Evolutionary conservation across 1,139 yeast species (phyloP).

Genomic region (Fermentozyma sake): DNA sequence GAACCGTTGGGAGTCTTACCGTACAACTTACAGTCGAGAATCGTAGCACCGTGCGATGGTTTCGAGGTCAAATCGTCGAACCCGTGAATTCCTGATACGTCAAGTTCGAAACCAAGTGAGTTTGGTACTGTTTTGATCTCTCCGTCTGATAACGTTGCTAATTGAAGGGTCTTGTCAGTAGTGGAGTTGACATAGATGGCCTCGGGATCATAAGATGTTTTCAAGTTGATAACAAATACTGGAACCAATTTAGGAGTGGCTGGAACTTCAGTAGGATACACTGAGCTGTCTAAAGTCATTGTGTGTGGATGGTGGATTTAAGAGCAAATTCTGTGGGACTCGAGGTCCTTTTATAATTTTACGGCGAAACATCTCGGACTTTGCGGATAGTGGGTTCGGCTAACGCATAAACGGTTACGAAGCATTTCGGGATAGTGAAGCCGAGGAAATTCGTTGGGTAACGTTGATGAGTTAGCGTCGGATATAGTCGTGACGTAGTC

Average conservation of each 20-base stretch:
- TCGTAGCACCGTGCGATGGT: constrained; percentile 23
- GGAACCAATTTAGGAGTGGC: constrained; percentile 23
- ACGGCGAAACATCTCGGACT: too few species aligned
- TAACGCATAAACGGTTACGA: too few species aligned
- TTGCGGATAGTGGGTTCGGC: too few species aligned
- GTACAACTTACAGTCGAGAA: constrained; percentile 48
- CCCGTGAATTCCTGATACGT: constrained; percentile 28
- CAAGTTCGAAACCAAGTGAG: constrained; percentile 26
- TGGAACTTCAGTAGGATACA: constrained; percentile 13
- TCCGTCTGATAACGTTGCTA: constrained; percentile 24
- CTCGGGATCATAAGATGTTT: constrained; percentile 14
- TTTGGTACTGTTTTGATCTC: constrained; percentile 25
- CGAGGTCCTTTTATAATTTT: too few species aligned
- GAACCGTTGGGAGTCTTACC: constrained; percentile 37
- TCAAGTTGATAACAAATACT: constrained; percentile 26
- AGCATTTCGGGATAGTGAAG: too few species aligned
- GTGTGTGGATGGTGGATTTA: constrained; percentile 1
- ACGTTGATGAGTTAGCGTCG: too few species aligned
- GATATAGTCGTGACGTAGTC: too few species aligned
- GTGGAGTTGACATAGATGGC: constrained; percentile 14
- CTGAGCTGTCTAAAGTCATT: constrained; percentile 6
- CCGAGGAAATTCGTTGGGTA: too few species aligned
- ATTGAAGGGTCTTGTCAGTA: constrained; percentile 15
- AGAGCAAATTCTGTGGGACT: background rate
- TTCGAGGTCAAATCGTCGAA: constrained; percentile 43